Base-by-base conservation (phyloP, 768 basidiomycete genomes). In the Suillus fuscotomentosus region DNA sequence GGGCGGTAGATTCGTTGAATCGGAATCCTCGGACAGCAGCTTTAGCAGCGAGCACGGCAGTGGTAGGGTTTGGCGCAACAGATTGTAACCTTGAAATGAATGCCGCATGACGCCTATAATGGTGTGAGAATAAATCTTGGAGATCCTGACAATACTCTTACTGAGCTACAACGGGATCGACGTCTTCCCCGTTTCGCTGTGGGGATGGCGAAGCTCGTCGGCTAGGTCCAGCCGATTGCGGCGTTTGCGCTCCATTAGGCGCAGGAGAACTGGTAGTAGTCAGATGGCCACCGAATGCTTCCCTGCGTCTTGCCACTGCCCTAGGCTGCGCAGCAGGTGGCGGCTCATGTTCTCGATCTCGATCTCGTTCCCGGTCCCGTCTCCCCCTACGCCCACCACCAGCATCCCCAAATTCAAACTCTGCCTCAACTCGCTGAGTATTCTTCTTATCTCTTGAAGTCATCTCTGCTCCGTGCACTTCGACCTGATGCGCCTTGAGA, bases 401-500 rank as follows among this genome's bases (percentile, higher is more conserved):
- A 8, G 82, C 79, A 54, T 90, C 91, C 6, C 86, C 84, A 68
- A 92, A 92, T 31, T 87, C 87, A 42, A 94, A 86, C 20, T 78
- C 79, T 0, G 83, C 87, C 63, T 88, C 83, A 9, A 96, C 78
- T 20, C 91, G 82, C 34, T 88, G 79, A 0, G 87, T 88, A 24
- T 90, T 90, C 63, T 83, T 86, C 68, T 84, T 86, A 69, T 91
- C 91, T 17, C 86, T 82, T 3, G 90, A 76, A 17, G 83, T 86
- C 88, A 92, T 88, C 39, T 87, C 87, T 1, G 82, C 84, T 10
- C 88, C 90, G 66, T 96, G 94, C 60, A 87, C 89, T 61, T 92
- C 88, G 11, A 98, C 89, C 78, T 90, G 89, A 74, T 99, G 97
- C 0, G 89, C 97, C 75, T 95, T 88, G 43, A 98, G 86, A 73